Conservation (phyloP, 2,329 filamentous ascomycete species). For the Daldinia sp. region DNA sequence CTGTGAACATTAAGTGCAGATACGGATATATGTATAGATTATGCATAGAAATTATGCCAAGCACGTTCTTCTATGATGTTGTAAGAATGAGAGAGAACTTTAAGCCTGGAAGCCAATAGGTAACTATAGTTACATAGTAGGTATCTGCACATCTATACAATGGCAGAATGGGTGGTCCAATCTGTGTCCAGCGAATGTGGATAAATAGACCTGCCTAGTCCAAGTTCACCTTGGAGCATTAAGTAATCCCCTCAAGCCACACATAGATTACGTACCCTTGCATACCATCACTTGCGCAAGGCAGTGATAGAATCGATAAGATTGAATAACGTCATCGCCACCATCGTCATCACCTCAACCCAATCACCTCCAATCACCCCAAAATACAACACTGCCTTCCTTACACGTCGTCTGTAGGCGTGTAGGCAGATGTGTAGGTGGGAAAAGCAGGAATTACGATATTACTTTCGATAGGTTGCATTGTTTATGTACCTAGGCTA, state of each 20-base stretch:
- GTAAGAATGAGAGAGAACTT: too few relatives aligned
- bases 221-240: too few relatives aligned
- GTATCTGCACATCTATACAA: too few relatives aligned
- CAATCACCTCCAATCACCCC: neutral
- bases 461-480: neutral
- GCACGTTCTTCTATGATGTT: too few relatives aligned
- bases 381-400: neutral
- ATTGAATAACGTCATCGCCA: conserved; percentile 33
- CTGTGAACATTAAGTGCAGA: neutral
- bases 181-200: too few relatives aligned
- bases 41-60: too few relatives aligned
- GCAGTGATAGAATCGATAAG: conserved; percentile 18
- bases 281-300: neutral
- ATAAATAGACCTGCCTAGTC: too few relatives aligned
- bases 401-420: neutral
- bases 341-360: conserved; percentile 17
- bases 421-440: neutral
- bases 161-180: too few relatives aligned
- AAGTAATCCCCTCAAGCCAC: conserved; percentile 26
- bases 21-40: neutral
- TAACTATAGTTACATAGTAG: too few relatives aligned
- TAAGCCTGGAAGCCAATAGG: too few relatives aligned
- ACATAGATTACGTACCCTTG: conserved; percentile 22
- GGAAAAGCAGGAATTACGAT: neutral
- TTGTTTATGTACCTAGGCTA: neutral